These are phyloP conservation scores for Amanita subjunquillea DNA, from an alignment of 768 basidiomycete genomes.

Conservation along the genomic window DNA sequence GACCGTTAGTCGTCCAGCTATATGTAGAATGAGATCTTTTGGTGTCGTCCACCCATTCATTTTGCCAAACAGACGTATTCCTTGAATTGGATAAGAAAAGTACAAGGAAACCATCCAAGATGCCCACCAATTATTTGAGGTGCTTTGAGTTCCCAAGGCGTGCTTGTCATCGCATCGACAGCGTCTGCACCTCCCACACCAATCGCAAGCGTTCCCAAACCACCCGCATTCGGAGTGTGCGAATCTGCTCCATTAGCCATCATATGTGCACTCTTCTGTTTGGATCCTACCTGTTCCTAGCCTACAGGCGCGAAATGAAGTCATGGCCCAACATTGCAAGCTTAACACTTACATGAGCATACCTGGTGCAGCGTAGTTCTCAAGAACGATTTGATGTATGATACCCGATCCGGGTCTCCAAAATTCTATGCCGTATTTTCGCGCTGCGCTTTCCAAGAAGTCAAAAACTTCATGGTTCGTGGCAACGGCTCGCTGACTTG, in stretches of 20 bases:
- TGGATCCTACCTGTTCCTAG: constrained; percentile 58
- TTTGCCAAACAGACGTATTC: constrained; percentile 81
- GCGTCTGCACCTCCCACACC: constrained; percentile 99
- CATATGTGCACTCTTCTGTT: background rate
- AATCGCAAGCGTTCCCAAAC: constrained; percentile 91
- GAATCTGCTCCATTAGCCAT: constrained; percentile 45
- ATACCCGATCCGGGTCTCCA: constrained; percentile 96
- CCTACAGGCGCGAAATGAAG: constrained; percentile 29
- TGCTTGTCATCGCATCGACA: constrained; percentile 96
- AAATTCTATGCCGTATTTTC: constrained; percentile 93
- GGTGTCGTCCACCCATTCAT: constrained; percentile 89
- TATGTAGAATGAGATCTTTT: constrained; percentile 91
- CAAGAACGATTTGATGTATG: constrained; percentile 96
- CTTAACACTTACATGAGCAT: constrained; percentile 64
- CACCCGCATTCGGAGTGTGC: constrained; percentile 97
- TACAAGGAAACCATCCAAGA: background rate
- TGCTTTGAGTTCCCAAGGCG: constrained; percentile 96
- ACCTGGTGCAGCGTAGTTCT: constrained; percentile 94
- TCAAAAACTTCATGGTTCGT: constrained; percentile 96
- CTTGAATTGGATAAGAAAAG: constrained; percentile 23
- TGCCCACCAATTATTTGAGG: constrained; percentile 66
- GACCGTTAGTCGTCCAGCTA: constrained; percentile 92
- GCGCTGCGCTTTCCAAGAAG: constrained; percentile 86
- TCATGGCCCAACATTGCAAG: background rate
- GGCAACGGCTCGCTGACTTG: constrained; percentile 61